Evolutionary conservation across 148 eudicot genomes (phyloP).

Genomic region (Beta vulgaris): DNA sequence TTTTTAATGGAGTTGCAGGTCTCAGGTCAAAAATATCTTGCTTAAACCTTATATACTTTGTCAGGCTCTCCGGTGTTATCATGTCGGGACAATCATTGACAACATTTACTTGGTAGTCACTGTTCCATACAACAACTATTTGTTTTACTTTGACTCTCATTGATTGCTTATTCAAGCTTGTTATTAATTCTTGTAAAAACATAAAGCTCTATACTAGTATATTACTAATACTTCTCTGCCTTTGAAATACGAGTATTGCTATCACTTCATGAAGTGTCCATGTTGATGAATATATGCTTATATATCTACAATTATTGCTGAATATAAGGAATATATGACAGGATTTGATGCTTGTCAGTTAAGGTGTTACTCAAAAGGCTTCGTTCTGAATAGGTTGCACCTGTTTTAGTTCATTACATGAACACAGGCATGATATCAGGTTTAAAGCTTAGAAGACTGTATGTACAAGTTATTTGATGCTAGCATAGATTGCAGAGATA

Average conservation of each 20-base stretch:
- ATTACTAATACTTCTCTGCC: background rate
- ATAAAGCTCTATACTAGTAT: background rate
- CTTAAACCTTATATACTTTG: background rate
- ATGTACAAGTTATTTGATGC: background rate
- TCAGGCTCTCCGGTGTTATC: background rate
- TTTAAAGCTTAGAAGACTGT: too few relatives aligned
- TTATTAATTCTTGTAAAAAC: background rate
- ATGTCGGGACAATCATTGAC: too few relatives aligned
- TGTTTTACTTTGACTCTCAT: background rate
- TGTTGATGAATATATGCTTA: too few relatives aligned
- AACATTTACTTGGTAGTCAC: background rate
- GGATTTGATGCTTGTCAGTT: background rate
- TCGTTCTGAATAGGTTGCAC: too few relatives aligned
- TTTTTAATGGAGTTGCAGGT: background rate
- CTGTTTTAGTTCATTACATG: background rate
- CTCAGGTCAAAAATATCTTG: background rate
- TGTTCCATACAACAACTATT: background rate
- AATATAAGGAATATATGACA: background rate
- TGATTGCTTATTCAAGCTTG: background rate
- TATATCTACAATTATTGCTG: background rate
- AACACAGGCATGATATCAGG: background rate
- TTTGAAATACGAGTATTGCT: background rate
- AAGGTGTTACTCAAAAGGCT: background rate
- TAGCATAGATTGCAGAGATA: background rate
- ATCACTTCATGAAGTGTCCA: background rate